Conservation (phyloP, 345 rosid genomes). For the Laguncularia racemosa region DNA sequence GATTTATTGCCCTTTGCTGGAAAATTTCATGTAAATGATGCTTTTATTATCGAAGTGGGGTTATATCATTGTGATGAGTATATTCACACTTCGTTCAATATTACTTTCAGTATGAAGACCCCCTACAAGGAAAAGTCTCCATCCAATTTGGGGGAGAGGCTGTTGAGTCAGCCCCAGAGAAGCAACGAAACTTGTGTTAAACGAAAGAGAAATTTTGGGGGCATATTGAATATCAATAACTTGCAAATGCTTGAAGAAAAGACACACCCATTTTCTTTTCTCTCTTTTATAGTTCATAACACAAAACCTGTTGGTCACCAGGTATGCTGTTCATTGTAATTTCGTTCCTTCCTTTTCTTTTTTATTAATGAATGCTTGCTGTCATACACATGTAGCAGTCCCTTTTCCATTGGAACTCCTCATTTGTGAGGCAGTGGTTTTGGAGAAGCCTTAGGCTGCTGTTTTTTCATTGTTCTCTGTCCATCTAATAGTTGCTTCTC, state of each 20-base stretch:
- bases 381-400: too few relatives aligned
- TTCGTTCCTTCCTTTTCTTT: too few relatives aligned
- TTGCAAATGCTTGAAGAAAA: slow-evolving; percentile 73
- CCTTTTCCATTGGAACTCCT: too few relatives aligned
- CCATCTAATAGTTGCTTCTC: background rate
- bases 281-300: slow-evolving; percentile 87
- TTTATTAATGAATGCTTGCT: too few relatives aligned
- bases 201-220: slow-evolving; percentile 51
- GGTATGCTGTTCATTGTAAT: slow-evolving; percentile 27
- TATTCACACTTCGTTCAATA: slow-evolving; percentile 5
- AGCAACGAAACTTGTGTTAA: slow-evolving; percentile 35
- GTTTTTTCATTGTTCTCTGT: too few relatives aligned
- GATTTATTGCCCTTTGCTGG: too few relatives aligned
- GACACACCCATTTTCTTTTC: slow-evolving; percentile 76
- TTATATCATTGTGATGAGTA: background rate
- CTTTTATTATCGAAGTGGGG: too few relatives aligned
- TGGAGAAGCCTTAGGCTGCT: too few relatives aligned
- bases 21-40: too few relatives aligned
- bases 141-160: slow-evolving; percentile 35
- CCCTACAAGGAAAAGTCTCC: slow-evolving; percentile 27
- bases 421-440: too few relatives aligned
- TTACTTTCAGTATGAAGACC: slow-evolving; percentile 31
- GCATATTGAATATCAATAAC: slow-evolving; percentile 62
- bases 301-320: slow-evolving; percentile 99
- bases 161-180: slow-evolving; percentile 33